Evolutionary conservation across 768 basidiomycete genomes (phyloP).

Genomic region (Candolleomyces eurysporus): DNA sequence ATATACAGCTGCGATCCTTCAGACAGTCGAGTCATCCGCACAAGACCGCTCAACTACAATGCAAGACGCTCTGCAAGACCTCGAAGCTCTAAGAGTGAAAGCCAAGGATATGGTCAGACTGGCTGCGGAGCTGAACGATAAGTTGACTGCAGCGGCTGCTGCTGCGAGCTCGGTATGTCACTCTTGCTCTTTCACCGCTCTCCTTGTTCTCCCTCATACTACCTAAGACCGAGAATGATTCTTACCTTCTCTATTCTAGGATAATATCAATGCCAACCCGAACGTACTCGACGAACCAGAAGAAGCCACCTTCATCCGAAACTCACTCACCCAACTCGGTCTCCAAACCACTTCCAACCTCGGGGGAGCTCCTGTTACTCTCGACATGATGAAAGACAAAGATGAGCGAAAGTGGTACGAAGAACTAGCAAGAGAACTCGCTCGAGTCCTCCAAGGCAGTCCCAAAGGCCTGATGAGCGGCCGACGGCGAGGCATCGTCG

Average conservation of each 20-base stretch:
- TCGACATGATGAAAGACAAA: conserved; percentile 81
- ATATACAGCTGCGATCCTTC: conserved; percentile 79
- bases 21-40: conserved; percentile 66
- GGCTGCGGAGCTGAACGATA: conserved; percentile 85
- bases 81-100: conserved; percentile 88
- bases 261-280: conserved; percentile 20
- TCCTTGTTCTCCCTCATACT: conserved; percentile 19
- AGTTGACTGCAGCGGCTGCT: conserved; percentile 49
- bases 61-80: conserved; percentile 76
- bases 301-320: conserved; percentile 83
- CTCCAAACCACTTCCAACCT: conserved; percentile 46
- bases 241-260: background rate
- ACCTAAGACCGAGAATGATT: background rate
- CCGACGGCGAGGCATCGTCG: conserved; percentile 64
- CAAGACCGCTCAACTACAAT: conserved; percentile 64
- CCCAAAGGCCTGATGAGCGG: conserved; percentile 68
- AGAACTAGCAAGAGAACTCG: conserved; percentile 81
- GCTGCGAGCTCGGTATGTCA: conserved; percentile 18
- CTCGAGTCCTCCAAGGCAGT: conserved; percentile 57
- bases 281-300: conserved; percentile 57
- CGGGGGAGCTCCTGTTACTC: conserved; percentile 76
- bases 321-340: conserved; percentile 87
- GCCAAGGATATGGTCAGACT: conserved; percentile 91
- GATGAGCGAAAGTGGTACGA: conserved; percentile 80
- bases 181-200: conserved; percentile 22